Evolutionary conservation across 2,329 filamentous ascomycete species (phyloP).

Genomic region (Penicillium capsulatum): DNA sequence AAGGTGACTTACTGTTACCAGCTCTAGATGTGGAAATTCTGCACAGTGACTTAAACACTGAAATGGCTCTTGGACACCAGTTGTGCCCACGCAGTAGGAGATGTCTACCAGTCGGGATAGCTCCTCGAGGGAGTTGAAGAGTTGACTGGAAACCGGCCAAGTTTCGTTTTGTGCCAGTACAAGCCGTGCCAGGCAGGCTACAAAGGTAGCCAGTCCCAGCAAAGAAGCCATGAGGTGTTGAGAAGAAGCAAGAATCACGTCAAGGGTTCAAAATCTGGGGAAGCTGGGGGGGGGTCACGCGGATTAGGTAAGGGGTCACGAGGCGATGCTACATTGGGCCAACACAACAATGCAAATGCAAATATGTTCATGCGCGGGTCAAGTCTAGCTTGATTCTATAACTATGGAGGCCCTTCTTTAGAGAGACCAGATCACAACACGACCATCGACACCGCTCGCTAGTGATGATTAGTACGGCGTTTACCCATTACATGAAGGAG

Average conservation of each 20-base stretch:
- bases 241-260: background rate
- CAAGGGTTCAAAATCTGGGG: background rate
- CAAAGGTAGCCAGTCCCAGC: background rate
- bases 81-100: constrained; percentile 83
- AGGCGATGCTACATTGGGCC: too few relatives aligned
- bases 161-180: constrained; percentile 6
- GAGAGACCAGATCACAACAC: constrained; percentile 72
- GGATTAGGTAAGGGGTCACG: too few relatives aligned
- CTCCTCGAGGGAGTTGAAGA: constrained; percentile 82
- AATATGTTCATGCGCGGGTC: constrained; percentile 2
- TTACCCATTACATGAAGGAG: constrained; percentile 9
- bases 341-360: too few relatives aligned
- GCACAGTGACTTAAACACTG: constrained; percentile 76
- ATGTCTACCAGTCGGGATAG: constrained; percentile 90
- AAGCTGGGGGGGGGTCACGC: too few relatives aligned
- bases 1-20: constrained; percentile 57
- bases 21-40: constrained; percentile 74
- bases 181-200: background rate
- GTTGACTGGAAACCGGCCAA: constrained; percentile 49
- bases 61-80: constrained; percentile 80
- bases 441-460: constrained; percentile 80
- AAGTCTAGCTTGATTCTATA: too few relatives aligned
- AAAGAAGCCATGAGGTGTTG: too few relatives aligned
- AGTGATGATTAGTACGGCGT: constrained; percentile 18
- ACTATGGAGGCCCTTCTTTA: constrained; percentile 36